These are phyloP conservation scores for Pseudogymnoascus sp. DNA, from an alignment of 2,329 filamentous ascomycete species.

Conservation along the genomic window DNA sequence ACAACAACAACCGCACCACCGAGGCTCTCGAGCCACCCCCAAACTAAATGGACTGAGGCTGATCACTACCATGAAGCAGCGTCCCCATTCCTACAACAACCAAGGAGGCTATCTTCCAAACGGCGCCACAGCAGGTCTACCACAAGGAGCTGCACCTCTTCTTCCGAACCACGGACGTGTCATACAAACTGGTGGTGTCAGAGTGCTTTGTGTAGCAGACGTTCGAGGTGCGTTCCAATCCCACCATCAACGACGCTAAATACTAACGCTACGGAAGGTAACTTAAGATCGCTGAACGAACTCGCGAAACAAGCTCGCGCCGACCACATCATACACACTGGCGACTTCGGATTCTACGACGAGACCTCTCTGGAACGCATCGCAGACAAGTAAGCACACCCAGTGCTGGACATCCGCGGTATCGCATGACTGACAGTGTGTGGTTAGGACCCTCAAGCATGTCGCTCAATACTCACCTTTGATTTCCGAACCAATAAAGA, in stretches of 20 bases:
- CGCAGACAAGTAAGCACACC: constrained; percentile 75
- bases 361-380: constrained; percentile 92
- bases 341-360: constrained; percentile 99
- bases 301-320: constrained; percentile 90
- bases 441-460: constrained; percentile 80
- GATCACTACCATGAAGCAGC: constrained; percentile 25
- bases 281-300: constrained; percentile 90
- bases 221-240: constrained; percentile 52
- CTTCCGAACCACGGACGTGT: constrained; percentile 61
- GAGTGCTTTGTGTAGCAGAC: constrained; percentile 64
- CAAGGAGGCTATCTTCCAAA: constrained; percentile 49
- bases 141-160: constrained; percentile 55
- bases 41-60: constrained; percentile 6
- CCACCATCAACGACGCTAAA: background rate
- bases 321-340: constrained; percentile 97
- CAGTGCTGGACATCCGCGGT: background rate
- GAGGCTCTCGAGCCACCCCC: background rate
- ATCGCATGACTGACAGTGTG: constrained; percentile 18
- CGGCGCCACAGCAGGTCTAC: constrained; percentile 44
- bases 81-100: constrained; percentile 28
- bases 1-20: background rate
- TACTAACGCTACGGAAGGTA: constrained; percentile 52
- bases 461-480: constrained; percentile 97
- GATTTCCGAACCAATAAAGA: constrained; percentile 70
- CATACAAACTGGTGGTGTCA: constrained; percentile 56